A percentile compares a stretch with the other conserved stretches of the same genome.
Evolutionary conservation across 2,329 filamentous ascomycete species (phyloP).

Genomic region (Trichoderma oligosporum): DNA sequence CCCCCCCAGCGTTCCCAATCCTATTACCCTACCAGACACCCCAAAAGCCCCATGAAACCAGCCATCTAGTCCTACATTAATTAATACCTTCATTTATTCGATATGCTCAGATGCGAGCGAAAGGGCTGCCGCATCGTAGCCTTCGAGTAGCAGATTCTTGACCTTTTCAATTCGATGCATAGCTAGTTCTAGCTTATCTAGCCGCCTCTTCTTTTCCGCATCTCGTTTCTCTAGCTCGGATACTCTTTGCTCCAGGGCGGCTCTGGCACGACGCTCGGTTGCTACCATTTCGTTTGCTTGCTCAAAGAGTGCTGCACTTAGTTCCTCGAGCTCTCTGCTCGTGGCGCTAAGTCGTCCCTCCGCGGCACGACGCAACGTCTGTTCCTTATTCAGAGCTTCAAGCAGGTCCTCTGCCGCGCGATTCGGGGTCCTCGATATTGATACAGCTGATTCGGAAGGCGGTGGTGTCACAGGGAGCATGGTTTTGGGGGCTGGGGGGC

Average conservation of each 20-base stretch:
- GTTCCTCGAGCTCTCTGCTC: slow-evolving; percentile 71
- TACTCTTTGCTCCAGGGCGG: slow-evolving; percentile 67
- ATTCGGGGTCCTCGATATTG: not conserved
- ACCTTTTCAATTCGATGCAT: slow-evolving; percentile 69
- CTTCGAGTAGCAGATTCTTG: slow-evolving; percentile 51
- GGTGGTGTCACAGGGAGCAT: slow-evolving; percentile 23
- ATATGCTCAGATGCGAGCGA: slow-evolving; percentile 1
- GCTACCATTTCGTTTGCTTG: slow-evolving; percentile 89
- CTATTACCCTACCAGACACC: not conserved
- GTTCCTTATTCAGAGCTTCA: slow-evolving; percentile 62
- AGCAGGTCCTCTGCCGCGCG: slow-evolving; percentile 51
- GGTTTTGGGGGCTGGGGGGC: slow-evolving; percentile 29
- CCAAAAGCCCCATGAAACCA: not conserved
- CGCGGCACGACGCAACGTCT: slow-evolving; percentile 61
- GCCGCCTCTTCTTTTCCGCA: slow-evolving; percentile 60
- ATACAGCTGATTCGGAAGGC: slow-evolving; percentile 21
- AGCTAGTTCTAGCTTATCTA: slow-evolving; percentile 69
- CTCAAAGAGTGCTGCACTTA: slow-evolving; percentile 71
- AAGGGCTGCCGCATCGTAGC: slow-evolving; percentile 24
- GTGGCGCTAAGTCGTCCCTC: slow-evolving; percentile 65
- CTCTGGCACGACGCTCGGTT: slow-evolving; percentile 65
- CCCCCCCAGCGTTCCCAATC: not conserved
- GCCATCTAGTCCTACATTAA: not conserved
- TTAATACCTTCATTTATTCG: not conserved
- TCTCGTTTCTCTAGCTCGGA: slow-evolving; percentile 66